A percentile compares a stretch with the other conserved stretches of the same genome.
These are phyloP conservation scores for Botrytis cinerea DNA, from an alignment of 2,329 filamentous ascomycete genomes.

Conservation along the genomic window DNA sequence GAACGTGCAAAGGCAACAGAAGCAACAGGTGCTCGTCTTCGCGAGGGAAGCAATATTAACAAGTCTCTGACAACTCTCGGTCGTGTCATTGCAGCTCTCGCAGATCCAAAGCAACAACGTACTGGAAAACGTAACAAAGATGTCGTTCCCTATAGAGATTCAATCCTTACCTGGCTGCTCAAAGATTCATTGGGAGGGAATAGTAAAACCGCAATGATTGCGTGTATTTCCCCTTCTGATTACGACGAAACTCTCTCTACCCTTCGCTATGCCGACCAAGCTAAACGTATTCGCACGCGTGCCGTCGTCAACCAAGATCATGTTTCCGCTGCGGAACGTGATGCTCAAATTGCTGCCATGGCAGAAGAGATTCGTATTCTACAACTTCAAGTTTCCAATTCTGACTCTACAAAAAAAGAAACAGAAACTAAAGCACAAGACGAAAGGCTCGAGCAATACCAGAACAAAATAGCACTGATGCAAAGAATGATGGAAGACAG, in stretches of 20 bases:
- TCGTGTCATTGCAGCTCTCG: slow-evolving; percentile 89
- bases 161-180: slow-evolving; percentile 78
- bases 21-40: slow-evolving; percentile 84
- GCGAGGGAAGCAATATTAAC: slow-evolving; percentile 98
- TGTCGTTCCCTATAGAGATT: slow-evolving; percentile 91
- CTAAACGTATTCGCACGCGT: slow-evolving; percentile 92
- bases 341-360: slow-evolving; percentile 93
- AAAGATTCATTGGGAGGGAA: slow-evolving; percentile 97
- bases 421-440: slow-evolving; percentile 70
- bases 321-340: slow-evolving; percentile 86
- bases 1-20: slow-evolving; percentile 95
- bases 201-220: slow-evolving; percentile 98
- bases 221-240: slow-evolving; percentile 91
- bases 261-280: slow-evolving; percentile 94
- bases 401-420: slow-evolving; percentile 66
- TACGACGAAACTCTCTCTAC: slow-evolving; percentile 98
- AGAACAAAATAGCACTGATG: slow-evolving; percentile 84
- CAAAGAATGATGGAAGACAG: slow-evolving; percentile 96
- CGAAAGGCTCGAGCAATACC: slow-evolving; percentile 90
- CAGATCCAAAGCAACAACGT: slow-evolving; percentile 64
- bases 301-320: slow-evolving; percentile 96
- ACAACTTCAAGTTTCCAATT: slow-evolving; percentile 66
- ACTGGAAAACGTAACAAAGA: slow-evolving; percentile 63
- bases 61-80: slow-evolving; percentile 96
- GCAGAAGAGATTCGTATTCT: slow-evolving; percentile 87